Conservation (phyloP, 2,329 filamentous ascomycete species). For the Monilinia vaccinii-corymbosi region DNA sequence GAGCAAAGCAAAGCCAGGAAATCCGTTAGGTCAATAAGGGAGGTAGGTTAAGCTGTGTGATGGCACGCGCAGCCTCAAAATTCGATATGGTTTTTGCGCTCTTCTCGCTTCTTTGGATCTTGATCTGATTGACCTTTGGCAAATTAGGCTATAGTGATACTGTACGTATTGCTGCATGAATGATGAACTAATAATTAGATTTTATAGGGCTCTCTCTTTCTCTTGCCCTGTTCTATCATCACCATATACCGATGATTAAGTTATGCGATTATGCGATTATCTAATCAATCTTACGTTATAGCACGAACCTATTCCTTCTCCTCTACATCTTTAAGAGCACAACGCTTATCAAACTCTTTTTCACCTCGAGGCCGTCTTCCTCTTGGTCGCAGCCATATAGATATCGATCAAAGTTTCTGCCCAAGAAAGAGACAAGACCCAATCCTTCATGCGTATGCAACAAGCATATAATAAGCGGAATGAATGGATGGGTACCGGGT, state of each 20-base stretch:
- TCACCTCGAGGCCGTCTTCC: slow-evolving; percentile 12
- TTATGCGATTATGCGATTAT: neutral
- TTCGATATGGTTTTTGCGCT: too few relatives aligned
- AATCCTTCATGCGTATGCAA: neutral
- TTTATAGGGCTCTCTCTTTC: neutral
- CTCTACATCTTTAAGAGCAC: neutral
- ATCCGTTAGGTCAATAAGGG: neutral
- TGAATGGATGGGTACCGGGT: too few relatives aligned
- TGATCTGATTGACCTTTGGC: neutral
- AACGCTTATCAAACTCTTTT: neutral
- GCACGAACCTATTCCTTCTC: too few relatives aligned
- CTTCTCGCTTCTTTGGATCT: neutral
- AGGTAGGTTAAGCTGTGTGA: too few relatives aligned
- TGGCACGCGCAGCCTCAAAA: too few relatives aligned
- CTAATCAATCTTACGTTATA: neutral
- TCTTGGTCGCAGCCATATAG: neutral
- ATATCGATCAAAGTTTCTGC: neutral
- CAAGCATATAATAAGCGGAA: too few relatives aligned
- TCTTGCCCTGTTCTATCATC: slow-evolving; percentile 10
- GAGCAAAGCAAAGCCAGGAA: neutral
- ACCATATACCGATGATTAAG: too few relatives aligned
- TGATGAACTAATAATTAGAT: slow-evolving; percentile 15
- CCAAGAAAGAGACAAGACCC: neutral
- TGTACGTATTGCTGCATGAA: slow-evolving; percentile 13
- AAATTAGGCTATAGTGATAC: too few relatives aligned